phyloP scores from a whole-genome alignment of 2,329 filamentous ascomycete species.

The Zymoseptoria passerinii region DNA sequence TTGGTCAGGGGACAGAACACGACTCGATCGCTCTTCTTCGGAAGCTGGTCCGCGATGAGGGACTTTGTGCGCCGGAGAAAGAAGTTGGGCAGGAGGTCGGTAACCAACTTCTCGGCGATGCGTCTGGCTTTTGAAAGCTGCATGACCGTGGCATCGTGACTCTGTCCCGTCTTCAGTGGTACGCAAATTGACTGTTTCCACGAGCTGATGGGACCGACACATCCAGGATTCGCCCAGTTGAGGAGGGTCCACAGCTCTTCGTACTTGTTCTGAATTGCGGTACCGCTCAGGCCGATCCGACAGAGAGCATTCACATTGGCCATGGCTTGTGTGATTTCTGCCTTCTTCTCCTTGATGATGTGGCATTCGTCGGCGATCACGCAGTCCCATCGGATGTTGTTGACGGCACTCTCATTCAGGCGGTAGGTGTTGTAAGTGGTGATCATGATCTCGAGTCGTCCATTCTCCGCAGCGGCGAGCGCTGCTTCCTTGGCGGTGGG shows the following conservation, averaged over 20 bases:
- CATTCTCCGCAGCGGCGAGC: constrained; percentile 55
- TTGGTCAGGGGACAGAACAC: constrained; percentile 90
- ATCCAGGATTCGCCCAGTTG: constrained; percentile 90
- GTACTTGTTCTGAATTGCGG: constrained; percentile 96
- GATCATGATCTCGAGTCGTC: constrained; percentile 80
- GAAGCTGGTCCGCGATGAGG: constrained; percentile 82
- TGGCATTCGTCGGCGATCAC: constrained; percentile 94
- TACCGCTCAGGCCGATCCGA: constrained; percentile 86
- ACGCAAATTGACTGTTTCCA: constrained; percentile 74
- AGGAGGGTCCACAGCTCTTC: constrained; percentile 93
- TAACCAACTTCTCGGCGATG: constrained; percentile 74
- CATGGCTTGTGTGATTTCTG: constrained; percentile 78
- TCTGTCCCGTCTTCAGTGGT: constrained; percentile 79
- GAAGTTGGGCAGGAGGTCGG: constrained; percentile 80
- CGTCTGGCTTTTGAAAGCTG: constrained; percentile 74
- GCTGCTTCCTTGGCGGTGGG: constrained; percentile 42
- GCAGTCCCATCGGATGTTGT: constrained; percentile 84
- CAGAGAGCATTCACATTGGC: constrained; percentile 85
- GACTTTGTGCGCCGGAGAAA: constrained; percentile 91
- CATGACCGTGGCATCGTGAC: constrained; percentile 77
- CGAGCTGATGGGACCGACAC: constrained; percentile 56
- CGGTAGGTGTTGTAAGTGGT: constrained; percentile 88
- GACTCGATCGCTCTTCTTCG: constrained; percentile 87
- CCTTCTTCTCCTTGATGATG: constrained; percentile 67
- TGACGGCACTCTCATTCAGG: constrained; percentile 67